These are phyloP conservation scores for Mucor ambiguus DNA, from an alignment of 371 early-diverging fungal species.

Conservation along the genomic window DNA sequence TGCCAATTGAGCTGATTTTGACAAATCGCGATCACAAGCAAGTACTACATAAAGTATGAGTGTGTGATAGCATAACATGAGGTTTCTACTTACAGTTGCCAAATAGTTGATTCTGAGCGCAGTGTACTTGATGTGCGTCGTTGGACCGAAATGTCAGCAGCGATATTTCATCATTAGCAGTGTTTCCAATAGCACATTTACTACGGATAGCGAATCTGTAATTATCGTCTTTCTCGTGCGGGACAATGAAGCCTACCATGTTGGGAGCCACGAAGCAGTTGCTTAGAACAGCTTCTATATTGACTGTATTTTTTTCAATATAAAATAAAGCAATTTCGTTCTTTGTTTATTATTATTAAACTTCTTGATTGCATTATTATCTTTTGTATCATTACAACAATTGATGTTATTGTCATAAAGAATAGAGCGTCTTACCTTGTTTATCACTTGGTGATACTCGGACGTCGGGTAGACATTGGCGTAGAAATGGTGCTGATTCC, in stretches of 20 bases:
- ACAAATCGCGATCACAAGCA: conserved; percentile 20
- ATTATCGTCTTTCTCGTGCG: conserved; percentile 19
- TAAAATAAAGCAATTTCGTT: conserved; percentile 25
- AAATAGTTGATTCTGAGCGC: conserved; percentile 20
- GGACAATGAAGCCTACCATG: conserved; percentile 24
- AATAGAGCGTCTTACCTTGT: conserved; percentile 14
- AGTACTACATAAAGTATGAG: conserved; percentile 5
- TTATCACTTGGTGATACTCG: conserved; percentile 16
- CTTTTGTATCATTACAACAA: background rate
- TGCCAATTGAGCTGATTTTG: conserved; percentile 9
- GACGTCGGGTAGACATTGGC: conserved; percentile 20
- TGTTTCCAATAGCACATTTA: conserved; percentile 26
- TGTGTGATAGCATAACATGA: background rate
- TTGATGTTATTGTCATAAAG: background rate
- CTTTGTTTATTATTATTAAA: conserved; percentile 12
- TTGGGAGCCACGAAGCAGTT: conserved; percentile 14
- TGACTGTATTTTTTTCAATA: conserved; percentile 15
- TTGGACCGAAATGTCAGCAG: conserved; percentile 12
- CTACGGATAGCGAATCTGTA: conserved; percentile 25
- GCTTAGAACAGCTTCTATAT: conserved; percentile 17
- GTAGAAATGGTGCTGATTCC: conserved; percentile 27
- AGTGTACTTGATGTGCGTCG: conserved; percentile 9
- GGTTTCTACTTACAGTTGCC: conserved; percentile 21
- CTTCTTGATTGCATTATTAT: background rate
- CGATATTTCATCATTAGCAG: conserved; percentile 18